Evolutionary conservation across 371 early-diverging fungal genomes (phyloP).

Genomic region (Apophysomyces elegans): DNA sequence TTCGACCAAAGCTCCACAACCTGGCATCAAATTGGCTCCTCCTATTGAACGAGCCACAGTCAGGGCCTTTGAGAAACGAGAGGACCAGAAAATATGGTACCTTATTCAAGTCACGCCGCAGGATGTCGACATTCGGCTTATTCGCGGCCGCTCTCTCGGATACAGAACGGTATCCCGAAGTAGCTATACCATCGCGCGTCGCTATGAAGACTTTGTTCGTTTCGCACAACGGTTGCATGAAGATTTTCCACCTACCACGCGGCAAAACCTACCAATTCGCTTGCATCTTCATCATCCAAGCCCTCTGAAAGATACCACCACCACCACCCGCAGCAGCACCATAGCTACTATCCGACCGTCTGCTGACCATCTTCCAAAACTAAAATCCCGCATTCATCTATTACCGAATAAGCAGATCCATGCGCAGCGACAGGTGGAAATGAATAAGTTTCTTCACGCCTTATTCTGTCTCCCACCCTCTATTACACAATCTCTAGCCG

Average conservation of each 20-base stretch:
- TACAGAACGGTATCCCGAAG: conserved; percentile 16
- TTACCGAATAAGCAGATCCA: conserved; percentile 24
- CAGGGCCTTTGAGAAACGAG: conserved; percentile 19
- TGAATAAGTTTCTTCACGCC: conserved; percentile 29
- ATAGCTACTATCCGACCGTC: conserved; percentile 5
- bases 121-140: conserved; percentile 20
- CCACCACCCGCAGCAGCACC: background rate
- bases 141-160: conserved; percentile 13
- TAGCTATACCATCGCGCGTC: conserved; percentile 33
- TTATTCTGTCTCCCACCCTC: conserved; percentile 26
- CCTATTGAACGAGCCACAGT: conserved; percentile 25
- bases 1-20: conserved; percentile 15
- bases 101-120: conserved; percentile 31
- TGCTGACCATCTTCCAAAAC: conserved; percentile 18
- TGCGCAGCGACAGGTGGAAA: conserved; percentile 27
- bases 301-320: background rate
- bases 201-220: conserved; percentile 32
- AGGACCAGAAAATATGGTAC: conserved; percentile 32
- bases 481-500: conserved; percentile 28
- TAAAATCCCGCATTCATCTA: conserved; percentile 23
- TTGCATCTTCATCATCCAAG: background rate
- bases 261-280: background rate
- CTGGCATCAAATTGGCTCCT: conserved; percentile 33
- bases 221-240: conserved; percentile 27
- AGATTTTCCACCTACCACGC: conserved; percentile 15